Evolutionary conservation across 805 yeast genomes (phyloP).

Genomic region (Kuraishia capsulata): DNA sequence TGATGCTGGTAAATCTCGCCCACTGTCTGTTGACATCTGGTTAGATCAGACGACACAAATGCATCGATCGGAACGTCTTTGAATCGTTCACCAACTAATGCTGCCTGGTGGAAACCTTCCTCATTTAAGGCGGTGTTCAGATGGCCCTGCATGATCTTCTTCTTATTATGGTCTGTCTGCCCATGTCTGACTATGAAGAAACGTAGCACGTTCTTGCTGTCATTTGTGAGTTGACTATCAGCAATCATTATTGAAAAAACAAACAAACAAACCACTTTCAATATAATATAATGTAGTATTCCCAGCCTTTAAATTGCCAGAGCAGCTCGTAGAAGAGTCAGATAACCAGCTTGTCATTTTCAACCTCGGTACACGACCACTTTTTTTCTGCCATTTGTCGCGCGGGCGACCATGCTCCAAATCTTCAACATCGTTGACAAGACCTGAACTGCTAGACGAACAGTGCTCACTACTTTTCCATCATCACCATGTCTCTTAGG

Average conservation of each 20-base stretch:
- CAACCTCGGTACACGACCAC: no score
- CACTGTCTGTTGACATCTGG: slow-evolving; percentile 55
- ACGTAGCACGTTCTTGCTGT: slow-evolving; percentile 11
- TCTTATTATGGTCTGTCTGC: slow-evolving; percentile 65
- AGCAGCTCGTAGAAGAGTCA: no score
- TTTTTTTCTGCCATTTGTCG: no score
- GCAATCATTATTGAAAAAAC: slow-evolving; percentile 3
- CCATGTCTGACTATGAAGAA: slow-evolving; percentile 74
- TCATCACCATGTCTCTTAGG: not conserved
- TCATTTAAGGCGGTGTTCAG: slow-evolving; percentile 54
- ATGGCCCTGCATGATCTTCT: slow-evolving; percentile 75
- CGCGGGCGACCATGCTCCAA: no score
- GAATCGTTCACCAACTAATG: slow-evolving; percentile 37
- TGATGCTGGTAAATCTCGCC: slow-evolving; percentile 26
- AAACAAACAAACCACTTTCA: not conserved
- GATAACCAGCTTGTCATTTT: no score
- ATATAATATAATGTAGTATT: no score
- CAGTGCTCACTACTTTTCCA: no score
- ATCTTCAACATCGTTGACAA: no score
- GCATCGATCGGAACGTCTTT: slow-evolving; percentile 31
- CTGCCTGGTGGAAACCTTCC: slow-evolving; percentile 55
- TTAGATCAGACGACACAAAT: slow-evolving; percentile 42
- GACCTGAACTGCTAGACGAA: no score
- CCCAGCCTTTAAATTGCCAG: no score
- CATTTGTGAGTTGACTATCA: slow-evolving; percentile 10